Percentiles rank a stretch among this genome's conserved stretches.
Evolutionary conservation across 2,329 filamentous ascomycete species (phyloP).

Genomic region (Venturia nashicola): DNA sequence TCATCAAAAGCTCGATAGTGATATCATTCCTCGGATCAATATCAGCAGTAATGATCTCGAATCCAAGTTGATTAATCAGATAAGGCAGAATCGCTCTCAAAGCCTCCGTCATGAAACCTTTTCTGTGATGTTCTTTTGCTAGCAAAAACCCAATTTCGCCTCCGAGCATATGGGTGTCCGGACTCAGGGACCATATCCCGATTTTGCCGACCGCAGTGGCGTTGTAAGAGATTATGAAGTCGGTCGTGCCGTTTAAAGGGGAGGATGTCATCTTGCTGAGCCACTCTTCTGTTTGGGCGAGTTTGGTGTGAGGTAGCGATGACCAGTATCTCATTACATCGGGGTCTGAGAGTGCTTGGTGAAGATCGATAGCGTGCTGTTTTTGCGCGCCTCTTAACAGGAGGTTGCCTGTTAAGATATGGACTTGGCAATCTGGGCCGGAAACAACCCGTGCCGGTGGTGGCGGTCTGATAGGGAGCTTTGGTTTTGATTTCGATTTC

Average conservation of each 20-base stretch:
- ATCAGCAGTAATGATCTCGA: slow-evolving; percentile 3
- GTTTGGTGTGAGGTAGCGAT: not conserved
- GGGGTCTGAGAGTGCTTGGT: not conserved
- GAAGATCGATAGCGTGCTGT: not conserved
- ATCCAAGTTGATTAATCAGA: not conserved
- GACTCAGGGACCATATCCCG: slow-evolving; percentile 1
- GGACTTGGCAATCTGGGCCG: not conserved
- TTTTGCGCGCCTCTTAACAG: not conserved
- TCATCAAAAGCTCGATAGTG: not conserved
- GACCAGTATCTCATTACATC: slow-evolving; percentile 8
- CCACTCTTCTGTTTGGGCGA: slow-evolving; percentile 6
- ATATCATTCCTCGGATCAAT: slow-evolving; percentile 8
- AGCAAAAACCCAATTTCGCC: slow-evolving; percentile 8
- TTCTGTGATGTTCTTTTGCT: not conserved
- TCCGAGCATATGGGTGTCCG: not conserved
- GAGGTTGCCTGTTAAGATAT: not conserved
- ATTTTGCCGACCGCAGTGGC: slow-evolving; percentile 5
- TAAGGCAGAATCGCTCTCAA: slow-evolving; percentile 2
- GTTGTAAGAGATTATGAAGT: slow-evolving; percentile 5
- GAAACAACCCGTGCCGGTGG: not conserved
- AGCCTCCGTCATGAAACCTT: slow-evolving; percentile 6
- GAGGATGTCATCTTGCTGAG: not conserved
- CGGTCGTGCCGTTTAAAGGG: not conserved
- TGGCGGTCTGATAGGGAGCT: not conserved
- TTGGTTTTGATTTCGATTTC: not conserved